Base-by-base conservation (phyloP, 2,329 filamentous ascomycete genomes). In the Bisporella sp. region DNA sequence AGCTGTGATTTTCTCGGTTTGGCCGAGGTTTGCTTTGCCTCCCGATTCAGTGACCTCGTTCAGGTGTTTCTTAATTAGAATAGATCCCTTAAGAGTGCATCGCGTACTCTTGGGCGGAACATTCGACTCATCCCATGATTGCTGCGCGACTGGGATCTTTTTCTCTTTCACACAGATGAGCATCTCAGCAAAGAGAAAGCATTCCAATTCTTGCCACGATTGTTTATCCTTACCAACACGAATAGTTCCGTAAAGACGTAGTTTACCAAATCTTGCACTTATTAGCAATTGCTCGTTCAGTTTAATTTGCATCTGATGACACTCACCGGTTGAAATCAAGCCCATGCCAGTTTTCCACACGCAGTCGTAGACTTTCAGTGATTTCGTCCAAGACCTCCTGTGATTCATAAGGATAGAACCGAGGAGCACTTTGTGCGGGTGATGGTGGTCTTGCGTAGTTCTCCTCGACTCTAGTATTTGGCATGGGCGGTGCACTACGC, bases 111-210 rank as follows among this genome's bases (percentile, higher is more conserved):
- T 91, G 8, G n/a, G 35, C n/a, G 8, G 8, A 50, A 78, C 77
- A 28, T 76, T 77, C 1, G 74, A 65, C 4, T 81, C 81, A 46
- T 82, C 85, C 79, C 87, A 91, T 57, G 87, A 81, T 47, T 81
- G 77, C 39, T 77, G 74, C 54, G 62, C 65, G 54, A 62, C 66
- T 44, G 68, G 61, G 39, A 74, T 59, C 71, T 91, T 96, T 78
- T 96, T 97, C 71, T 97, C 93, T 70, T 97, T 99, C 54, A 99
- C 90, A 65, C 93, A 99, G 57, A 99, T 99, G 61, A 99, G 85
- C 93, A 99, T 99, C 71, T 99, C 93, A 4, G 87, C 89, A 65
- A 99, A 99, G 31, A 99, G 78, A 67, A 89, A 99, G 68, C 93
- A 99, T 67, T 99, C 91, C 49, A 99, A 72, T 67, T 97, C 93